Percentiles rank a stretch among this genome's conserved stretches.
phyloP scores from a whole-genome alignment of 1,139 yeast genomes.

The Taphrina confusa region DNA sequence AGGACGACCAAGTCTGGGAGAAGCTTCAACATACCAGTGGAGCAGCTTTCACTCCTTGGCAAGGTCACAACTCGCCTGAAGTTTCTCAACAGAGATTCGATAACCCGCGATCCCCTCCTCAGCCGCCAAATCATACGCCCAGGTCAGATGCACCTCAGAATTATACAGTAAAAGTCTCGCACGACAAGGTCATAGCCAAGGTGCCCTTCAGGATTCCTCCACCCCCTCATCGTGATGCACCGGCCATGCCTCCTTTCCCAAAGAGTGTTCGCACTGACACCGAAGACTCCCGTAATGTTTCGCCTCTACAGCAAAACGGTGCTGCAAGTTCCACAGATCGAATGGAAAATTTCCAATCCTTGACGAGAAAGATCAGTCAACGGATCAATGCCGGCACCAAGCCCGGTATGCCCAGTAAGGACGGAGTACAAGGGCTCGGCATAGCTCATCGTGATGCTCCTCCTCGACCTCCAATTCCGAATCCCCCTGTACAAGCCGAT shows the following conservation, averaged over 20 bases:
- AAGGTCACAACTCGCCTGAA: constrained; percentile 21
- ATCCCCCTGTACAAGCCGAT: constrained; percentile 42
- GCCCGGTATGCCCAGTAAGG: not conserved
- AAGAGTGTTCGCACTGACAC: not conserved
- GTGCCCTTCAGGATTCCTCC: constrained; percentile 16
- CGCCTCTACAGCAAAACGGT: not conserved
- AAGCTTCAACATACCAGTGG: constrained; percentile 18
- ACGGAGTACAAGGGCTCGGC: constrained; percentile 21
- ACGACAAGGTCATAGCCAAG: constrained; percentile 8
- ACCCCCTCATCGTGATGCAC: constrained; percentile 14
- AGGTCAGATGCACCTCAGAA: constrained; percentile 25
- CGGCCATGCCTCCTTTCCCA: not conserved
- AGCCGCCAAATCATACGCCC: constrained; percentile 41
- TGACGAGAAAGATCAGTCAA: constrained; percentile 1
- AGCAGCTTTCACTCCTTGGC: not conserved
- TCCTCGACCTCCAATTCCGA: constrained; percentile 18
- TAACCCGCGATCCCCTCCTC: constrained; percentile 46
- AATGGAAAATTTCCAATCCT: not conserved
- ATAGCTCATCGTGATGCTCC: constrained; percentile 1
- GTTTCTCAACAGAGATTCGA: constrained; percentile 39
- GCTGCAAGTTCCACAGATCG: constrained; percentile 1
- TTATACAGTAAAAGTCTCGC: constrained; percentile 14
- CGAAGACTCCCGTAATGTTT: not conserved
- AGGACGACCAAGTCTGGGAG: constrained; percentile 27
- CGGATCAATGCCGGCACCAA: not conserved